These are phyloP conservation scores for Naganishia vaughanmartiniae DNA, from an alignment of 768 basidiomycete species.

Conservation along the genomic window DNA sequence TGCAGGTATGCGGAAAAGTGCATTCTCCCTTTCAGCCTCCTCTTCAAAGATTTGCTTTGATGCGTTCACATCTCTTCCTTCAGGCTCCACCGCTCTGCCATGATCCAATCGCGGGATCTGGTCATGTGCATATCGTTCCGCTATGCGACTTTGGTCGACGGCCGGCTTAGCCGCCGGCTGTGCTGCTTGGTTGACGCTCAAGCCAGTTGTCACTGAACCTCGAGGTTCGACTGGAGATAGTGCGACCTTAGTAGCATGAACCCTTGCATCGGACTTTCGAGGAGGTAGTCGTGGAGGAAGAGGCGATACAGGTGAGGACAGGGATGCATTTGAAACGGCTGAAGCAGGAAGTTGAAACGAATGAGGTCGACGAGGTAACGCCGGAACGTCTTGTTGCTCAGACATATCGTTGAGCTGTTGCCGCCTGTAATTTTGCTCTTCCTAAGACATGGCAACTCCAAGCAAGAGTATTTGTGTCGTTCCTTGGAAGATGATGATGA, in stretches of 20 bases:
- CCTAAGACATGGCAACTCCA: not conserved
- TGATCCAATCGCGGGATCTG: not conserved
- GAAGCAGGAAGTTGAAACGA: not conserved
- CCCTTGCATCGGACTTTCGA: not conserved
- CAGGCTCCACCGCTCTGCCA: not conserved
- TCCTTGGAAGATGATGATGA: not conserved
- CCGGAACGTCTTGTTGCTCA: not conserved
- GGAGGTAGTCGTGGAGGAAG: not conserved
- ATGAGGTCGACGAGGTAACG: slow-evolving; percentile 7
- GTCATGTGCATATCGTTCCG: not conserved
- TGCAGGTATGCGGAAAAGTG: not conserved
- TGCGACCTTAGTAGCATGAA: not conserved
- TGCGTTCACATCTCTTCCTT: not conserved
- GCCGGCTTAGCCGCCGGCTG: no score
- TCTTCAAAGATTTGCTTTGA: not conserved
- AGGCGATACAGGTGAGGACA: not conserved
- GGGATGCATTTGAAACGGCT: not conserved
- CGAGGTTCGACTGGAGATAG: no score
- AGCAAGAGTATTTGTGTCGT: not conserved
- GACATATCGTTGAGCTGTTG: not conserved
- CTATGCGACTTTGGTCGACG: not conserved
- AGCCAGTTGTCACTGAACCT: no score
- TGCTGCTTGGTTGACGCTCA: not conserved
- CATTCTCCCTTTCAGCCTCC: not conserved
- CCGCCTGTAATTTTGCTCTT: not conserved